Evolutionary conservation across 495 filamentous ascomycete species (phyloP).

Genomic region (Immersiella caudata): DNA sequence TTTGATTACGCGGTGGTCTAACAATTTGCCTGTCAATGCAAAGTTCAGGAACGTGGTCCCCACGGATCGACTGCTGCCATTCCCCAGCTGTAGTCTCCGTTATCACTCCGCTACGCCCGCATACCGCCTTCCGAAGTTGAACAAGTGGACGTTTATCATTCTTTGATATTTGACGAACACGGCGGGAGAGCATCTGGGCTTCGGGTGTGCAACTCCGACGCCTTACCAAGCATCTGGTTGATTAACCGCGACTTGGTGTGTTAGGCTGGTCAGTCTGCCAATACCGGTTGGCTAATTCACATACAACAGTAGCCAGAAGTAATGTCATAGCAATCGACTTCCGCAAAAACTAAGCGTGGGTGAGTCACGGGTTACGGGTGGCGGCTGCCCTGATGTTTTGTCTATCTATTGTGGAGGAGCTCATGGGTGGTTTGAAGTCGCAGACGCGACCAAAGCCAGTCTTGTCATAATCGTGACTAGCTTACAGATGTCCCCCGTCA

Average conservation of each 20-base stretch:
- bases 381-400: slow-evolving; percentile 10
- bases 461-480: slow-evolving; percentile 35
- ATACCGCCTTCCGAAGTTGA: neutral
- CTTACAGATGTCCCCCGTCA: slow-evolving; percentile 26
- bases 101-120: neutral
- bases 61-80: slow-evolving; percentile 3
- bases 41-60: neutral
- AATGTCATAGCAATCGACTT: neutral
- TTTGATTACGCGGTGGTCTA: slow-evolving; percentile 27
- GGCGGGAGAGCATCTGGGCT: too few relatives aligned
- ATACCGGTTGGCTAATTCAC: neutral
- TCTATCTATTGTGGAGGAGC: slow-evolving; percentile 12
- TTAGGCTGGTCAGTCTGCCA: too few relatives aligned
- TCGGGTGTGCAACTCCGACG: too few relatives aligned
- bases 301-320: neutral
- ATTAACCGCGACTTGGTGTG: too few relatives aligned
- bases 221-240: too few relatives aligned
- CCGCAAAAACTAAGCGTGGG: neutral
- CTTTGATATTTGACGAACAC: too few relatives aligned
- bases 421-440: neutral
- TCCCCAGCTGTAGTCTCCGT: neutral
- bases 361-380: neutral
- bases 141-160: too few relatives aligned
- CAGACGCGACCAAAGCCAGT: slow-evolving; percentile 1
- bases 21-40: slow-evolving; percentile 39